These are phyloP conservation scores for Rhinocladiella similis DNA, from an alignment of 2,329 filamentous ascomycete genomes.

Conservation along the genomic window DNA sequence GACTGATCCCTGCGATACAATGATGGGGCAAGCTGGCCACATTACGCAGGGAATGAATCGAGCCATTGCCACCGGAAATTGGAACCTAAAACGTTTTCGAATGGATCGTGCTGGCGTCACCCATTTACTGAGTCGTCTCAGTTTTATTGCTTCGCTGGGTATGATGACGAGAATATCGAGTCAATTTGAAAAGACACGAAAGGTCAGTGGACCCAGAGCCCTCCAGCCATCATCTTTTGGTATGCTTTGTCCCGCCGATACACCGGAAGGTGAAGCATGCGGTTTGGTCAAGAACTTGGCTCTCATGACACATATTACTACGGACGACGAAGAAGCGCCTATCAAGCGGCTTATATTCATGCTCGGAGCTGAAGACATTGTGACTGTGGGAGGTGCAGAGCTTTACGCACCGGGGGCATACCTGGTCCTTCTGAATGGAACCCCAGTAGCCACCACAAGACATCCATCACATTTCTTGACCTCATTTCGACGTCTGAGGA, in stretches of 20 bases:
- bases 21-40: constrained; percentile 78
- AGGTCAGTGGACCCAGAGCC: constrained; percentile 92
- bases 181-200: constrained; percentile 98
- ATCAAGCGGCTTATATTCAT: constrained; percentile 84
- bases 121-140: constrained; percentile 90
- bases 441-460: constrained; percentile 82
- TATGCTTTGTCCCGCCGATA: constrained; percentile 96
- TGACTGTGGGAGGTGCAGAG: constrained; percentile 77
- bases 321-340: constrained; percentile 88
- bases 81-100: constrained; percentile 96
- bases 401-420: constrained; percentile 83
- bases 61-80: constrained; percentile 95
- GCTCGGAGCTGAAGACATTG: constrained; percentile 80
- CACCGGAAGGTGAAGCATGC: constrained; percentile 96
- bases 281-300: constrained; percentile 97
- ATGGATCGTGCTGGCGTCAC: constrained; percentile 98
- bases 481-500: constrained; percentile 80
- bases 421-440: constrained; percentile 93
- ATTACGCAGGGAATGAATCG: constrained; percentile 94
- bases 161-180: constrained; percentile 99
- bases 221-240: constrained; percentile 97
- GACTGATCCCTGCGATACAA: constrained; percentile 82
- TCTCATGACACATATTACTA: constrained; percentile 98
- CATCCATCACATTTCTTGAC: constrained; percentile 84
- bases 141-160: constrained; percentile 92